phyloP scores from a whole-genome alignment of 345 rosid species.

The Theobroma cacao region DNA sequence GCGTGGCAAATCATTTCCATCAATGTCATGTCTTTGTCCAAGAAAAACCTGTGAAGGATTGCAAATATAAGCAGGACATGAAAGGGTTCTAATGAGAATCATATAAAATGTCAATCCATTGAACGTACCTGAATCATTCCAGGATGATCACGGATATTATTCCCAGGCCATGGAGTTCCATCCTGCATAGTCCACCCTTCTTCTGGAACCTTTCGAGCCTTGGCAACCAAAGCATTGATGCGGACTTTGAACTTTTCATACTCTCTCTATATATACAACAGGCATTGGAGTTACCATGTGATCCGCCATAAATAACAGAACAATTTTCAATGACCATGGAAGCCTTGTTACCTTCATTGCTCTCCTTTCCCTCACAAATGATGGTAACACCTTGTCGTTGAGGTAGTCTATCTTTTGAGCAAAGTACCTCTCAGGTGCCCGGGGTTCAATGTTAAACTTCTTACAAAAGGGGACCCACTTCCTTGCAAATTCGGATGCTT shows the following conservation, averaged over 20 bases:
- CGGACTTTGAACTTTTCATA: conserved; percentile 71
- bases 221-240: conserved; percentile 56
- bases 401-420: conserved; percentile 59
- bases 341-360: conserved; percentile 56
- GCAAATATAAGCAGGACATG: no score
- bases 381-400: conserved; percentile 46
- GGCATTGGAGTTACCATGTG: not conserved
- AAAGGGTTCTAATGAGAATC: no score
- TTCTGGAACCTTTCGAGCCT: conserved; percentile 59
- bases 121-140: conserved; percentile 64
- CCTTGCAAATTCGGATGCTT: conserved; percentile 69
- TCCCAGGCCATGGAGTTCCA: conserved; percentile 79
- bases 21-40: conserved; percentile 49
- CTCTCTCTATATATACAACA: conserved; percentile 43
- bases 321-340: not conserved
- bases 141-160: conserved; percentile 62
- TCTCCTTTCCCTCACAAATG: conserved; percentile 65
- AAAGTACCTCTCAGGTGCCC: conserved; percentile 74
- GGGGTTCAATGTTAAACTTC: conserved; percentile 62
- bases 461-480: conserved; percentile 76
- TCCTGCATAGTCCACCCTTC: conserved; percentile 80
- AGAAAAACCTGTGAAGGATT: conserved; percentile 39
- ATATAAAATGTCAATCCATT: not conserved
- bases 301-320: not conserved
- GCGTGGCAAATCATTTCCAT: conserved; percentile 57